Conservation (phyloP, 768 basidiomycete genomes). For the Pleurotus tuber-regium region DNA sequence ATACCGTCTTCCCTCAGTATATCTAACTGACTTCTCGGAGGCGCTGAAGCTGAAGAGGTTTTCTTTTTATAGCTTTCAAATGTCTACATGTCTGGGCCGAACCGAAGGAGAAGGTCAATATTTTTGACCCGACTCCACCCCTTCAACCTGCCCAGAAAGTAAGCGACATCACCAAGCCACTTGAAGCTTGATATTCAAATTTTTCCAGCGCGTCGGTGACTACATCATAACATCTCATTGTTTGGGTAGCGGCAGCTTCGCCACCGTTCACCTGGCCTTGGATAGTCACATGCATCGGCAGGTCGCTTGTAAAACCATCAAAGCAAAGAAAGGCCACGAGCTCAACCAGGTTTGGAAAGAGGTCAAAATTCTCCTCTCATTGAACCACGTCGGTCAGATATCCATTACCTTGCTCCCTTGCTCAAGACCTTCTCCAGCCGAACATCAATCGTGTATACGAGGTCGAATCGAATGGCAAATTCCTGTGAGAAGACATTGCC, state of each 20-base stretch:
- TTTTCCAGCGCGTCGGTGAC: slow-evolving; percentile 52
- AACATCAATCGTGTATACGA: slow-evolving; percentile 80
- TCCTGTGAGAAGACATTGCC: slow-evolving; percentile 41
- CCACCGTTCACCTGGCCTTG: slow-evolving; percentile 76
- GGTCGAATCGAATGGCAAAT: slow-evolving; percentile 58
- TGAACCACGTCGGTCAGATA: slow-evolving; percentile 59
- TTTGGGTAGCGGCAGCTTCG: slow-evolving; percentile 79
- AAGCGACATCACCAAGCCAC: slow-evolving; percentile 14
- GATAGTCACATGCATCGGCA: slow-evolving; percentile 63
- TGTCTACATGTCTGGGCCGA: slow-evolving; percentile 60
- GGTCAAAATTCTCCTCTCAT: slow-evolving; percentile 65
- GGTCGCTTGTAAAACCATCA: slow-evolving; percentile 84
- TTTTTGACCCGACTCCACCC: slow-evolving; percentile 66
- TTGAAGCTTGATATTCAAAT: background rate
- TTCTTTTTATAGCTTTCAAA: slow-evolving; percentile 71
- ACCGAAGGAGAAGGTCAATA: slow-evolving; percentile 46
- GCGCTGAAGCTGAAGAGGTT: too few relatives aligned
- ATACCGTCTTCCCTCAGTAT: slow-evolving; percentile 67
- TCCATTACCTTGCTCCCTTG: background rate
- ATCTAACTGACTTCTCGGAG: too few relatives aligned
- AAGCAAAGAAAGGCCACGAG: slow-evolving; percentile 57
- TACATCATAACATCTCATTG: slow-evolving; percentile 79
- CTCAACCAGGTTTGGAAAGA: slow-evolving; percentile 69
- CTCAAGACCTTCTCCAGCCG: slow-evolving; percentile 42
- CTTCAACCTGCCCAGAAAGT: slow-evolving; percentile 53